These are phyloP conservation scores for Tricholoma matsutake DNA, from an alignment of 768 basidiomycete species.

Conservation along the genomic window DNA sequence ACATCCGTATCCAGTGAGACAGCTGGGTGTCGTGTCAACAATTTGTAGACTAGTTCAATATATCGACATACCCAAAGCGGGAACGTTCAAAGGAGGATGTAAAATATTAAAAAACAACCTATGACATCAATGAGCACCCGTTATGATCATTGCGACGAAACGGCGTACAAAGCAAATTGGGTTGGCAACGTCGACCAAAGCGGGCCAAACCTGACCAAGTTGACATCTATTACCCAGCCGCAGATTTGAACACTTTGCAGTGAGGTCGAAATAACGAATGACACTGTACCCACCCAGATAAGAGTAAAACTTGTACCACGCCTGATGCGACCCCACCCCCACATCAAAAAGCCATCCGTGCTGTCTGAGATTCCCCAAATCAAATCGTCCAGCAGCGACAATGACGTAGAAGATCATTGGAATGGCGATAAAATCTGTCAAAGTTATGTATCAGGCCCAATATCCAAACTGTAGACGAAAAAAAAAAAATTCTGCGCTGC, in stretches of 20 bases:
- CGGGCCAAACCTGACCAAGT: conserved; percentile 55
- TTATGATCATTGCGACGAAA: neutral
- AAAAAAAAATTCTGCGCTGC: neutral
- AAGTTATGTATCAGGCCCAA: neutral
- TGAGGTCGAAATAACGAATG: neutral
- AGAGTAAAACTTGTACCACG: conserved; percentile 86
- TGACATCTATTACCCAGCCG: conserved; percentile 48
- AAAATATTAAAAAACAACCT: conserved; percentile 83
- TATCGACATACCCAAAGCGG: conserved; percentile 66
- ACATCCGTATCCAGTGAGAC: conserved; percentile 88
- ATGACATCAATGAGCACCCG: neutral
- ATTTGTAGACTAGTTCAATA: neutral
- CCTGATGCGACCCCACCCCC: conserved; percentile 29
- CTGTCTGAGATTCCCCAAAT: conserved; percentile 56
- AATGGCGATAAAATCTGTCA: conserved; percentile 73
- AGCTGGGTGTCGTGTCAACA: conserved; percentile 37
- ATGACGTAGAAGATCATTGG: conserved; percentile 83
- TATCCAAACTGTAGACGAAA: neutral
- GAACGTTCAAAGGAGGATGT: conserved; percentile 86
- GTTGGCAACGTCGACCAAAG: conserved; percentile 88
- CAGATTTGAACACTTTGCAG: neutral
- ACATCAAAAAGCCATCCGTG: conserved; percentile 89
- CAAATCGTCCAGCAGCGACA: conserved; percentile 57
- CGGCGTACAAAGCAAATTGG: conserved; percentile 83
- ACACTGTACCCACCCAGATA: conserved; percentile 60